phyloP scores from a whole-genome alignment of 1,139 yeast species.

The Geotrichum citri-aurantii region DNA sequence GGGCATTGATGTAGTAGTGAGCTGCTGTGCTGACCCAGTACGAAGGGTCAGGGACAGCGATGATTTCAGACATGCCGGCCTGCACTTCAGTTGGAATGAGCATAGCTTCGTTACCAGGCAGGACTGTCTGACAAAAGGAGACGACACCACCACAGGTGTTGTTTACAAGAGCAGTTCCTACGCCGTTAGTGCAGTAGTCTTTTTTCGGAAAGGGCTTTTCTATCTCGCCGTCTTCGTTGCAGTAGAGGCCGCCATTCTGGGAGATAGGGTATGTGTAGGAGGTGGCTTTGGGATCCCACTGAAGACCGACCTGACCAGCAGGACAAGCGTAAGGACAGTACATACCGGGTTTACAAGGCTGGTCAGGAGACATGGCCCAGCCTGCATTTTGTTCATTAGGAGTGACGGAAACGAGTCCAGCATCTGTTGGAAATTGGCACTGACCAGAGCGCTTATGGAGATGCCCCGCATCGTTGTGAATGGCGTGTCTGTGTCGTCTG shows the following conservation, averaged over 20 bases:
- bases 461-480: slow-evolving; percentile 3
- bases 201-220: slow-evolving; percentile 55
- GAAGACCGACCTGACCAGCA: slow-evolving; percentile 75
- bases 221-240: slow-evolving; percentile 63
- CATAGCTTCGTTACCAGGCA: slow-evolving; percentile 94
- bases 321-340: slow-evolving; percentile 90
- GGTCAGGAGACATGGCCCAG: slow-evolving; percentile 84
- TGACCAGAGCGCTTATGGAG: slow-evolving; percentile 32
- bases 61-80: slow-evolving; percentile 42
- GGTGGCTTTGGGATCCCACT: slow-evolving; percentile 62
- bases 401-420: slow-evolving; percentile 65
- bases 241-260: slow-evolving; percentile 73
- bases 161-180: slow-evolving; percentile 59
- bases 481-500: background rate
- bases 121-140: slow-evolving; percentile 86
- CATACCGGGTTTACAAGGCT: slow-evolving; percentile 61
- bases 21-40: slow-evolving; percentile 63
- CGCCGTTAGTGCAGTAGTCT: slow-evolving; percentile 65
- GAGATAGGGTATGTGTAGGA: slow-evolving; percentile 83
- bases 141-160: slow-evolving; percentile 48
- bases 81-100: slow-evolving; percentile 70
- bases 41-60: slow-evolving; percentile 81
- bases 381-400: slow-evolving; percentile 58
- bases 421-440: slow-evolving; percentile 61
- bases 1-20: slow-evolving; percentile 80